These are phyloP conservation scores for Neoascochyta sp. DNA, from an alignment of 2,329 filamentous ascomycete genomes.

Conservation along the genomic window DNA sequence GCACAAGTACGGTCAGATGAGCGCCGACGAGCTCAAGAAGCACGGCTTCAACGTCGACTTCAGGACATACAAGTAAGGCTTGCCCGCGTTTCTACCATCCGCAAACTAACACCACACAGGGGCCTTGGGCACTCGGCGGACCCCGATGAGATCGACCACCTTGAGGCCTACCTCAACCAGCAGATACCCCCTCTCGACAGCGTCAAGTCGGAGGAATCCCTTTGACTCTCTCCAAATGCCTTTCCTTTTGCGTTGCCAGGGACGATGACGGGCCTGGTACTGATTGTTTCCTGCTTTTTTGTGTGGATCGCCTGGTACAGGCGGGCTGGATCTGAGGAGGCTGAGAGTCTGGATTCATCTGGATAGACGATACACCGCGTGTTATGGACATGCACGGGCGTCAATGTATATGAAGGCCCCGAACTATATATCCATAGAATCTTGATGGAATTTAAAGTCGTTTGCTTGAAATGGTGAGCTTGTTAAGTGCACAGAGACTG, in stretches of 20 bases:
- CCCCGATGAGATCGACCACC: slow-evolving; percentile 73
- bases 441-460: too few relatives aligned
- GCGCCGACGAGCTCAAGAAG: slow-evolving; percentile 62
- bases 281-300: slow-evolving; percentile 21
- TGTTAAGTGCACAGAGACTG: too few relatives aligned
- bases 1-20: slow-evolving; percentile 64
- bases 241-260: slow-evolving; percentile 6
- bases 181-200: slow-evolving; percentile 49
- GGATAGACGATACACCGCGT: too few relatives aligned
- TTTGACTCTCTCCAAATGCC: slow-evolving; percentile 25
- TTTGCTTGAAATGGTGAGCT: too few relatives aligned
- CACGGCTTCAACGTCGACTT: slow-evolving; percentile 72
- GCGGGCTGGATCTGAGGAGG: too few relatives aligned
- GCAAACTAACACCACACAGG: too few relatives aligned
- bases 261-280: slow-evolving; percentile 19
- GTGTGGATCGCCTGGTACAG: slow-evolving; percentile 29
- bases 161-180: slow-evolving; percentile 62
- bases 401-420: too few relatives aligned
- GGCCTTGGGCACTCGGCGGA: slow-evolving; percentile 73
- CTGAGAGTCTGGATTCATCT: too few relatives aligned
- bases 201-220: slow-evolving; percentile 21
- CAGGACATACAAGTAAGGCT: slow-evolving; percentile 66
- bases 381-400: too few relatives aligned
- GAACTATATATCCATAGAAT: too few relatives aligned
- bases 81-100: too few relatives aligned